phyloP scores from a whole-genome alignment of 31 red algal species.

The Odonthalia washingtoniensis region DNA sequence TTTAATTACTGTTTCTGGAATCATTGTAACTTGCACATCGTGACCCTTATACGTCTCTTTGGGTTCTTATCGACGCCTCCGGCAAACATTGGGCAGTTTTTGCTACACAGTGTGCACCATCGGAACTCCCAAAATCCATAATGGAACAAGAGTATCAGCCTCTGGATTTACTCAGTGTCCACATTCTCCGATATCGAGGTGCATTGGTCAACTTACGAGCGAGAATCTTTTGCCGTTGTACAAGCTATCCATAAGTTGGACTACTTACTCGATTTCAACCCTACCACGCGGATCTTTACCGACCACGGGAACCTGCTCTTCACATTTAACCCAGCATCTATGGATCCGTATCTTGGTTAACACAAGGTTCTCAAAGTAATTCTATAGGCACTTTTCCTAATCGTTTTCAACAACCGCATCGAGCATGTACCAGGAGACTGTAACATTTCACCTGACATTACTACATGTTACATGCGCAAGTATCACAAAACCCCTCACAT shows the following conservation, averaged over 20 bases:
- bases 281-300: conserved; percentile 41
- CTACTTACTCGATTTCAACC: conserved; percentile 27
- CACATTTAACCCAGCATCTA: conserved; percentile 14
- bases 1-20: conserved; percentile 20
- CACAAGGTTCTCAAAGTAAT: conserved; percentile 49
- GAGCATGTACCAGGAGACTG: conserved; percentile 33
- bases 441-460: conserved; percentile 39
- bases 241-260: conserved; percentile 45
- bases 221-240: conserved; percentile 27
- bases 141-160: conserved; percentile 30
- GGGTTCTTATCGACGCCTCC: conserved; percentile 41
- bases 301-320: conserved; percentile 48
- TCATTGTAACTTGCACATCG: conserved; percentile 32
- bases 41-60: neutral
- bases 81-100: conserved; percentile 37
- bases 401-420: conserved; percentile 34
- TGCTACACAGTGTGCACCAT: conserved; percentile 19
- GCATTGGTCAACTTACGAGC: conserved; percentile 47
- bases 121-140: neutral
- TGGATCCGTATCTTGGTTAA: conserved; percentile 37
- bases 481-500: conserved; percentile 23
- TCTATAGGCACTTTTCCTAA: conserved; percentile 39
- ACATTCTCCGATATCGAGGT: neutral
- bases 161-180: neutral
- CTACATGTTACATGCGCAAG: neutral